Base-by-base conservation (phyloP, 163 green algal genomes). In the Scenedesmus sp. region DNA sequence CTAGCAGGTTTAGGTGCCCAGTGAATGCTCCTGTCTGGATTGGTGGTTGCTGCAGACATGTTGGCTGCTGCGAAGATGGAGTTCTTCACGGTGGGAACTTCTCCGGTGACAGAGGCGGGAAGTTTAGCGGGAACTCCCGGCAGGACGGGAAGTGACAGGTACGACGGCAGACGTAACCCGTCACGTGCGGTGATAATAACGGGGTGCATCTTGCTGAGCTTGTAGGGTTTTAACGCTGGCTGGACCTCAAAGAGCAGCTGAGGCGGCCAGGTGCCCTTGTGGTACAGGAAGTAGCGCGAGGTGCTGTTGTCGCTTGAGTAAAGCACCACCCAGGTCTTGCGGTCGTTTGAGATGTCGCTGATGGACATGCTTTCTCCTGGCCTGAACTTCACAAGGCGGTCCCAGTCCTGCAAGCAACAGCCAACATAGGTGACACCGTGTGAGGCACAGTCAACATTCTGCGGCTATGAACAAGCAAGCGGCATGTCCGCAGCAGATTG, bases 61-160 rank as follows among this genome's bases (percentile, higher is more conserved):
- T 64, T 88, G 59, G 18, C 8, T 15, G 59, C 54, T 57, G 83
- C n/a, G 12, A 66, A 76, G 4, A 16, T 59, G 4, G 34, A 57
- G 57, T 46, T 46, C 26, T 74, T 23, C 26, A 76, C 56, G 8
- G 16, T 76, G n/a, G 83, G 83, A 46, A 77, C 46, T 23, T 88
- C 83, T 16, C 83, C 83, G 52, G 26, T 46, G 57, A 77, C 57
- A 26, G 56, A 59, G 26, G 54, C 52, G 13, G 85, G 23, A 55
- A 57, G 83, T n/a, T 34, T 66, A 23, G 46, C 4, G 20, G 87
- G 87, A 18, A 91, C 56, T 57, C 56, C 74, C 4, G 87, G 73
- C 4, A 81, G 74, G 3, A 91, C 73, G 6, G 82, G 93, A n/a
- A 94, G 73, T 55, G 93, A 90, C 23, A 95, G 88, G 84, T 94